phyloP scores from a whole-genome alignment of 495 filamentous ascomycete genomes.

The Parachaetomium inaequale region DNA sequence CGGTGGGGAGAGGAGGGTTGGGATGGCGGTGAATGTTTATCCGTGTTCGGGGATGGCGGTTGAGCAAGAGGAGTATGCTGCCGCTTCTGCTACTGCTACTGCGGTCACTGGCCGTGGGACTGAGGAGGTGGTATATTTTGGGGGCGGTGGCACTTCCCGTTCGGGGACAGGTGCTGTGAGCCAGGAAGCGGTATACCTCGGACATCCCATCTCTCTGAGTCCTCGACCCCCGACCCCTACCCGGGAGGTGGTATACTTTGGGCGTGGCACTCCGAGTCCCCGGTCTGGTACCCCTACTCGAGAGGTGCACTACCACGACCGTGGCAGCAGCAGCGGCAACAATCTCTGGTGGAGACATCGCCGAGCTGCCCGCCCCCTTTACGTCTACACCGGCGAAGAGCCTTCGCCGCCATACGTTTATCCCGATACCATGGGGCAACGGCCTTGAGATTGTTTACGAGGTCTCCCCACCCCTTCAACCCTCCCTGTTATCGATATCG shows the following conservation, averaged over 20 bases:
- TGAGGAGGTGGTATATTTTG: slow-evolving; percentile 2
- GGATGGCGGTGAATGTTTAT: slow-evolving; percentile 16
- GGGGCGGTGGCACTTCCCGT: background rate
- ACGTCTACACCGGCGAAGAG: slow-evolving; percentile 11
- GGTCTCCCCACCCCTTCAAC: background rate
- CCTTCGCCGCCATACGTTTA: slow-evolving; percentile 9
- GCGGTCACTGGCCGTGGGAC: background rate
- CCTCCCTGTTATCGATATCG: background rate
- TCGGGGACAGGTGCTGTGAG: background rate
- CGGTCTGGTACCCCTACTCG: background rate
- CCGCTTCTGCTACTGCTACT: background rate
- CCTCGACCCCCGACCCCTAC: background rate
- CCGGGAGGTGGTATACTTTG: slow-evolving; percentile 1
- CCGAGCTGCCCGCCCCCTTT: slow-evolving; percentile 2
- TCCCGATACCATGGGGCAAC: background rate
- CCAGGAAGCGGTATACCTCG: background rate
- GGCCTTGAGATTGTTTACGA: background rate
- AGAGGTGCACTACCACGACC: background rate
- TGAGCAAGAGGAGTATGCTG: slow-evolving; percentile 15
- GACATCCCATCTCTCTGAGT: background rate
- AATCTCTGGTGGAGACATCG: slow-evolving; percentile 6
- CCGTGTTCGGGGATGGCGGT: slow-evolving; percentile 29
- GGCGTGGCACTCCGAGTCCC: background rate
- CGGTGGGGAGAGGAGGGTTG: background rate
- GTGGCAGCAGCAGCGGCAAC: background rate